Conservation (phyloP, 2,329 filamentous ascomycete genomes). For the Diaporthe humulicola region DNA sequence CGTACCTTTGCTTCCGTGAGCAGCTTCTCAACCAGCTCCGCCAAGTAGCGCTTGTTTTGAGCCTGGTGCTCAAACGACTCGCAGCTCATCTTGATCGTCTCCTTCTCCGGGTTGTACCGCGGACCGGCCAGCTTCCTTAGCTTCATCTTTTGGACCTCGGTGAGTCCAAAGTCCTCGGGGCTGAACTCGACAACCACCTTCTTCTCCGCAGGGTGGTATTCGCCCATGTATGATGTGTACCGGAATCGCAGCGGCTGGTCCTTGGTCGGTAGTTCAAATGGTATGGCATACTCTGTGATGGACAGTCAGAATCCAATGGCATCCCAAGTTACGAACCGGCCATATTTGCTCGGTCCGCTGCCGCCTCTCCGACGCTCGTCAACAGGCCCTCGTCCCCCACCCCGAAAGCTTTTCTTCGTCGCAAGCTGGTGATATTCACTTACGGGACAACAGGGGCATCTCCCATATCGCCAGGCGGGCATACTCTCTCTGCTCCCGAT, state of each 20-base stretch:
- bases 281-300: slow-evolving; percentile 83
- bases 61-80: slow-evolving; percentile 90
- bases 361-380: neutral
- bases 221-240: slow-evolving; percentile 97
- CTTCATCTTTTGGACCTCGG: slow-evolving; percentile 78
- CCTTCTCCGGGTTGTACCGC: slow-evolving; percentile 88
- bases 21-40: slow-evolving; percentile 80
- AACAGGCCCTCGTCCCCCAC: neutral
- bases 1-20: slow-evolving; percentile 79
- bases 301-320: slow-evolving; percentile 38
- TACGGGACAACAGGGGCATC: slow-evolving; percentile 91
- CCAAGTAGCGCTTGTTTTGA: slow-evolving; percentile 97
- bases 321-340: neutral
- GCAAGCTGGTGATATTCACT: slow-evolving; percentile 52
- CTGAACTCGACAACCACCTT: slow-evolving; percentile 96
- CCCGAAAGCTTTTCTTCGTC: neutral
- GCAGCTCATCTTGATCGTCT: slow-evolving; percentile 89
- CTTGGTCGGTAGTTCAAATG: slow-evolving; percentile 78
- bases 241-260: slow-evolving; percentile 88
- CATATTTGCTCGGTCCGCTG: neutral
- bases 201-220: slow-evolving; percentile 88
- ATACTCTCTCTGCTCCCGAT: slow-evolving; percentile 90
- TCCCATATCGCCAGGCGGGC: slow-evolving; percentile 92
- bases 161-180: slow-evolving; percentile 79
- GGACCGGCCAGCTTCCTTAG: slow-evolving; percentile 88